These are phyloP conservation scores for Phaffomyces antillensis DNA, from an alignment of 805 yeast species.

Conservation along the genomic window DNA sequence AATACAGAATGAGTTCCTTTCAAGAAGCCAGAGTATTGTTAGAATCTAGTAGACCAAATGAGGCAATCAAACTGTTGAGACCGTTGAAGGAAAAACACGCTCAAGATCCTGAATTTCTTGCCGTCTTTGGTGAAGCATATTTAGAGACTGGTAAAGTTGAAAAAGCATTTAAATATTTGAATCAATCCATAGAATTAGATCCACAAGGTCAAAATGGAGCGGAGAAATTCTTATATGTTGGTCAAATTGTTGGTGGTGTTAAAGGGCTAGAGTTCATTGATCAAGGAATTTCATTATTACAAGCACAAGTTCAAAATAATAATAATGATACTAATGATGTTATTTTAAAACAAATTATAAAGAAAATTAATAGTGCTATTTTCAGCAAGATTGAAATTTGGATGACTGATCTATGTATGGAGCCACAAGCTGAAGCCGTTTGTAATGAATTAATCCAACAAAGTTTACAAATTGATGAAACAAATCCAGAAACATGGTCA, in stretches of 20 bases:
- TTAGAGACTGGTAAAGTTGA: conserved; percentile 78
- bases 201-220: conserved; percentile 57
- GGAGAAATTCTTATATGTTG: conserved; percentile 83
- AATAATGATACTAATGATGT: not conserved
- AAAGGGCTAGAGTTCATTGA: conserved; percentile 61
- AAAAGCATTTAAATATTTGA: conserved; percentile 59
- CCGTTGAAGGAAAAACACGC: conserved; percentile 27
- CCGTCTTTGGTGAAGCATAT: conserved; percentile 65
- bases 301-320: conserved; percentile 29
- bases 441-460: conserved; percentile 68
- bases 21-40: conserved; percentile 4
- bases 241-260: conserved; percentile 81
- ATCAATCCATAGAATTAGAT: conserved; percentile 59
- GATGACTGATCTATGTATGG: conserved; percentile 98
- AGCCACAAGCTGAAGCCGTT: conserved; percentile 71
- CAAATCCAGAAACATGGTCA: conserved; percentile 70
- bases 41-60: conserved; percentile 15
- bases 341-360: conserved; percentile 32
- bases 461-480: conserved; percentile 52
- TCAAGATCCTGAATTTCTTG: conserved; percentile 40
- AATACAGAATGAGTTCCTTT: not conserved
- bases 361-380: conserved; percentile 67
- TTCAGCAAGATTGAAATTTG: conserved; percentile 87
- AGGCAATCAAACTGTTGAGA: conserved; percentile 29
- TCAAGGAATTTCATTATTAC: conserved; percentile 52